phyloP scores from a whole-genome alignment of 371 early-diverging fungal genomes.

The Mucor circinelloides region DNA sequence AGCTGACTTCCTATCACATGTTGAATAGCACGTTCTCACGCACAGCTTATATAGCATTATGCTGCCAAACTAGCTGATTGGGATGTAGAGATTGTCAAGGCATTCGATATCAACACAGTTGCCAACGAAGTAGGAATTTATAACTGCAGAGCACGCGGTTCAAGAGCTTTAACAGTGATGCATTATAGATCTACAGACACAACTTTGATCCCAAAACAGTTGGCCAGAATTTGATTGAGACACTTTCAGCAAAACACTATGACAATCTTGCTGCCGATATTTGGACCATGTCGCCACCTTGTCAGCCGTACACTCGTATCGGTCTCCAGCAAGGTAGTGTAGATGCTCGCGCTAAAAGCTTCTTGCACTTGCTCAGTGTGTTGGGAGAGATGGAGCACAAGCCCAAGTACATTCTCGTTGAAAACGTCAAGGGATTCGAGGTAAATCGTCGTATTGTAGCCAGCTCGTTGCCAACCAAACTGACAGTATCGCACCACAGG shows the following conservation, averaged over 20 bases:
- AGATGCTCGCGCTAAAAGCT: slow-evolving; percentile 76
- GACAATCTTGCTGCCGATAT: slow-evolving; percentile 70
- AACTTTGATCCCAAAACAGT: slow-evolving; percentile 72
- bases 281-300: slow-evolving; percentile 87
- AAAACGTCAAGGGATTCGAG: slow-evolving; percentile 88
- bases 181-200: slow-evolving; percentile 58
- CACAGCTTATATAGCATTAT: slow-evolving; percentile 62
- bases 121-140: slow-evolving; percentile 67
- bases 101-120: slow-evolving; percentile 81
- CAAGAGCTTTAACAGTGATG: too few relatives aligned
- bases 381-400: slow-evolving; percentile 57
- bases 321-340: slow-evolving; percentile 76
- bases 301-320: slow-evolving; percentile 83
- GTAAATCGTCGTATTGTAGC: slow-evolving; percentile 21
- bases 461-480: too few relatives aligned
- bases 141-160: too few relatives aligned
- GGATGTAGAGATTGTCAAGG: slow-evolving; percentile 63
- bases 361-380: slow-evolving; percentile 70
- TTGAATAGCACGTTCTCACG: not conserved
- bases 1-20: not conserved
- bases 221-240: slow-evolving; percentile 74
- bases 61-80: slow-evolving; percentile 64
- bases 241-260: slow-evolving; percentile 61
- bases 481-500: slow-evolving; percentile 24
- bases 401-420: slow-evolving; percentile 74